Evolutionary conservation across 805 yeast species (phyloP), one percentile per base, ranked within the genome.

Genomic region (Candida quercuum): DNA sequence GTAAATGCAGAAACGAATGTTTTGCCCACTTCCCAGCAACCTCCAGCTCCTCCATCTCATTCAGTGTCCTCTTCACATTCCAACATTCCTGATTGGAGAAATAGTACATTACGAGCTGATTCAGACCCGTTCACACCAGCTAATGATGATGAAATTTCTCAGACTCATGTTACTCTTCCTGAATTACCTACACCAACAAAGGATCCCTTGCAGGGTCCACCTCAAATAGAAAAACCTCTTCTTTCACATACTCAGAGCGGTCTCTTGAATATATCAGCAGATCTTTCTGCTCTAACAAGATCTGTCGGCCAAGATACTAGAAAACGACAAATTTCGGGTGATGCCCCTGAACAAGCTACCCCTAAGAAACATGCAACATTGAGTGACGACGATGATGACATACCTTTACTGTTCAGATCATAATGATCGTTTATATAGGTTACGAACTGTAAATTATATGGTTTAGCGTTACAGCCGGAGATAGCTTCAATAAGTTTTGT

Each of bases 361-460:
- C 7, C 36, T 6, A 44, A 44, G 37, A 40, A 32, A 23, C 24
- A 28, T 3, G 28, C 35, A 5, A 15, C 18, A 16, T 17, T 32
- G 8, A 17, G 24, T 27, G 38, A 28, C 10, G 42, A 42, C 15
- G 43, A 42, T 28, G 36, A 26, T 15, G 29, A 26, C 15, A 26
- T 14, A 6, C 29, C 29, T 6, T 26, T 26, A 11, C 27, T 8
- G 8, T 6, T 5, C 14, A 7, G 13, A 19, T 9, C 11, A 13
- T 15, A n/a, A n/a, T n/a, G n/a, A n/a, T n/a, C n/a, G n/a, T n/a
- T n/a, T n/a, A n/a, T n/a, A n/a, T n/a, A n/a, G n/a, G n/a, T n/a
- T n/a, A n/a, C n/a, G n/a, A n/a, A n/a, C n/a, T n/a, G n/a, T n/a
- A n/a, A n/a, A n/a, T n/a, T n/a, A n/a, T n/a, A n/a, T n/a, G n/a